phyloP scores from a whole-genome alignment of 2,329 filamentous ascomycete species.

The Ploettnerulaceae sp. region DNA sequence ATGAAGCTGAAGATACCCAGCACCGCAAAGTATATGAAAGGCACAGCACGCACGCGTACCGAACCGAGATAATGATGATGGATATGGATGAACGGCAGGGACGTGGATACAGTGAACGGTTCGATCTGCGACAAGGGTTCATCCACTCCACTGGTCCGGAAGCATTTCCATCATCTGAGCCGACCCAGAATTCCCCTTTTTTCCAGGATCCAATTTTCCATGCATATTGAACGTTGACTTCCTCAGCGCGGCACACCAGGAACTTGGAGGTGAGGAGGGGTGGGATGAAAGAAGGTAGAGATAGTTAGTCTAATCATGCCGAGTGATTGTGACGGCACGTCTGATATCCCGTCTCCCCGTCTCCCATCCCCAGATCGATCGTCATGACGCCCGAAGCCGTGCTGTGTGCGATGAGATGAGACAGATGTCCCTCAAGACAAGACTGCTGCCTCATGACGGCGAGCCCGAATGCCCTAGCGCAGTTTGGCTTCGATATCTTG shows the following conservation, averaged over 20 bases:
- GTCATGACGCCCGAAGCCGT: neutral
- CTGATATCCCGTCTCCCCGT: no score
- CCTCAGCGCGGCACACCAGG: no score
- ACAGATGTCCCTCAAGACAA: neutral
- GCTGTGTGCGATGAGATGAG: neutral
- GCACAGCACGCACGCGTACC: neutral
- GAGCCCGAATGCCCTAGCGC: slow-evolving; percentile 18
- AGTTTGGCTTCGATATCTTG: no score
- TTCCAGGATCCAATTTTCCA: no score
- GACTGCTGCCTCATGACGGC: slow-evolving; percentile 22
- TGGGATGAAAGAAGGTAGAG: neutral
- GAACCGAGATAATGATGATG: neutral
- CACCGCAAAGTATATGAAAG: neutral
- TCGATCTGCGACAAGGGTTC: no score
- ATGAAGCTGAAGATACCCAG: slow-evolving; percentile 1
- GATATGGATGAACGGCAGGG: neutral
- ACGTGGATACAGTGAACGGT: no score
- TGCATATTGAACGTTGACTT: no score
- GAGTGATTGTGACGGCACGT: neutral
- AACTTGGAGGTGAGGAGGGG: neutral
- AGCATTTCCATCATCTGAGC: no score
- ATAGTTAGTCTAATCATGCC: slow-evolving; percentile 3
- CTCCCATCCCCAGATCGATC: slow-evolving; percentile 2
- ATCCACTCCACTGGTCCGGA: no score
- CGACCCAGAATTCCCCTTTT: neutral